Conservation (phyloP, 2,329 filamentous ascomycete genomes). For the Plenodomus biglobosus region DNA sequence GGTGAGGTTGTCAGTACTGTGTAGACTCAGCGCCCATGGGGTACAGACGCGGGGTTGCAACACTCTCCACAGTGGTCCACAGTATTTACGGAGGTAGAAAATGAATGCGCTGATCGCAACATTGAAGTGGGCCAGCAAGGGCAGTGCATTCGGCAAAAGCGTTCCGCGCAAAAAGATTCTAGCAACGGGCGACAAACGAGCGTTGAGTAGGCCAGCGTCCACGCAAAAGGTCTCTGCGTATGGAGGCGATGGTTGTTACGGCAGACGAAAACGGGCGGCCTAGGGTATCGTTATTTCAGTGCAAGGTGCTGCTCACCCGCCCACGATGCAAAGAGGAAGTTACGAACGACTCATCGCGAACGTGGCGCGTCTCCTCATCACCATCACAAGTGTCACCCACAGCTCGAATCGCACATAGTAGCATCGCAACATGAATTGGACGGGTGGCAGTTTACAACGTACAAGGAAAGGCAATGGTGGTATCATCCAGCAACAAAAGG, state of each 20-base stretch:
- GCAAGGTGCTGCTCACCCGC: background rate
- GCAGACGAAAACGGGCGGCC: no score
- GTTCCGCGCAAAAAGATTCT: constrained; percentile 1
- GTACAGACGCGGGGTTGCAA: constrained; percentile 10
- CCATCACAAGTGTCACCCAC: background rate
- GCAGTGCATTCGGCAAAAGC: constrained; percentile 5
- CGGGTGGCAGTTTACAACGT: constrained; percentile 48
- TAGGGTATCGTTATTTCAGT: no score
- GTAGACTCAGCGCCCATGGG: constrained; percentile 8
- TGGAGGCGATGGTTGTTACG: background rate
- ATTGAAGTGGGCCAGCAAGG: constrained; percentile 10
- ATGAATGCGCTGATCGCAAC: constrained; percentile 5
- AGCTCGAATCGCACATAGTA: background rate
- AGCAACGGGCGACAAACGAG: background rate
- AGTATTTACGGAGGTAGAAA: constrained; percentile 14
- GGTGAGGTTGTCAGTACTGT: constrained; percentile 4
- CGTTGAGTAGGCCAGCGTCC: background rate
- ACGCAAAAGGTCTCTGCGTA: background rate
- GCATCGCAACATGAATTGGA: constrained; percentile 51
- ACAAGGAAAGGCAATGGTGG: constrained; percentile 42
- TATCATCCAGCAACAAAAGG: constrained; percentile 47
- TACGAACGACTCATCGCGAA: constrained; percentile 1
- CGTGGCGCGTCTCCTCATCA: constrained; percentile 1
- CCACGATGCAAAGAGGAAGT: constrained; percentile 5
- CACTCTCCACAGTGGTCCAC: constrained; percentile 19